These are phyloP conservation scores for Gloeophyllum trabeum DNA, from an alignment of 768 basidiomycete genomes.

Conservation along the genomic window DNA sequence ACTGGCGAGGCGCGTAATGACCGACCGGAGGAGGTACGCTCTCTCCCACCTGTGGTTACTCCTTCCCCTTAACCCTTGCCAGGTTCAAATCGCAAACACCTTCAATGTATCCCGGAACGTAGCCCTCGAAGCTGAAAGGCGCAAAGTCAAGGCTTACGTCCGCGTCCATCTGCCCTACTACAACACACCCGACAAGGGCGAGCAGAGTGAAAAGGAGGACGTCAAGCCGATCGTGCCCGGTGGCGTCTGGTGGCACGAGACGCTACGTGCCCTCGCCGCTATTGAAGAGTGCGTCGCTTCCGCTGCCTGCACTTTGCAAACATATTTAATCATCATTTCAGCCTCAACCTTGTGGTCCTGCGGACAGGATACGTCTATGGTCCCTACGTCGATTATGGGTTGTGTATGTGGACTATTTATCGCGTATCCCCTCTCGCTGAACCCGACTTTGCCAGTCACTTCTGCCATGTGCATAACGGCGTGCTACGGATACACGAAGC, in stretches of 20 bases:
- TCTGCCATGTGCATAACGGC: slow-evolving; percentile 60
- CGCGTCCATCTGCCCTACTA: slow-evolving; percentile 74
- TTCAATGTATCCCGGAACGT: slow-evolving; percentile 56
- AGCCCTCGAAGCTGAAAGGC: slow-evolving; percentile 69
- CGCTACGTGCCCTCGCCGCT: slow-evolving; percentile 62
- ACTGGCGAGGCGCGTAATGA: slow-evolving; percentile 73
- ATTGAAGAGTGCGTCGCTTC: slow-evolving; percentile 50
- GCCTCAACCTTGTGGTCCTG: slow-evolving; percentile 73
- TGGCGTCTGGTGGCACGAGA: slow-evolving; percentile 90
- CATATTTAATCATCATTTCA: slow-evolving; percentile 15
- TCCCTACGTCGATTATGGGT: slow-evolving; percentile 63
- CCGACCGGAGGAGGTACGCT: slow-evolving; percentile 59
- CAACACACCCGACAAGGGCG: slow-evolving; percentile 55
- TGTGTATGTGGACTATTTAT: slow-evolving; percentile 8
- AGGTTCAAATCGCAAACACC: slow-evolving; percentile 76
- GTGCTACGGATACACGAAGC: slow-evolving; percentile 72
- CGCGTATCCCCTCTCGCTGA: no score
- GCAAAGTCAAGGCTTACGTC: slow-evolving; percentile 69
- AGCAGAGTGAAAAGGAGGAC: slow-evolving; percentile 62
- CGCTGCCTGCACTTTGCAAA: slow-evolving; percentile 3
- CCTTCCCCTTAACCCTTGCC: no score
- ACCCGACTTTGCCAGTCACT: not conserved
- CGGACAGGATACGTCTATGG: slow-evolving; percentile 72
- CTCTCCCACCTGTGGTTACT: not conserved
- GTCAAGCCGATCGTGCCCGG: slow-evolving; percentile 57